phyloP scores from a whole-genome alignment of 177 flowering plant genomes.

The Vitis hybrid region DNA sequence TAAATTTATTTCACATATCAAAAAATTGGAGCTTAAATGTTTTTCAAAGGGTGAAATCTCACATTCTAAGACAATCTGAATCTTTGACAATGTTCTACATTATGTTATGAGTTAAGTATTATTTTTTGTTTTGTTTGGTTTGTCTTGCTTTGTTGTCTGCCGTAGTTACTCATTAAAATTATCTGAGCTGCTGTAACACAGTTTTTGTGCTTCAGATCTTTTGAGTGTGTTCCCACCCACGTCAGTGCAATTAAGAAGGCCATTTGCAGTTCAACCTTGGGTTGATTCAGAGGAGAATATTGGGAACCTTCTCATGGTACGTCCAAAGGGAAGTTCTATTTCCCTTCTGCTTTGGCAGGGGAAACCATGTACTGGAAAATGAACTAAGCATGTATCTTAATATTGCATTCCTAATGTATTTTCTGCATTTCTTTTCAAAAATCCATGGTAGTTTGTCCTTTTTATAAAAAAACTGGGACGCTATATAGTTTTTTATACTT shows the following conservation, averaged over 20 bases:
- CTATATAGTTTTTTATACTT: too few species aligned
- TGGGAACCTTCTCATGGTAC: constrained; percentile 92
- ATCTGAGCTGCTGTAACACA: neutral
- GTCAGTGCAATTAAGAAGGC: constrained; percentile 65
- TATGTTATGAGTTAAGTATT: neutral
- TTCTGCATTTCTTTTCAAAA: too few species aligned
- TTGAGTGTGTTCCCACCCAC: constrained; percentile 66
- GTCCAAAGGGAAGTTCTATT: neutral
- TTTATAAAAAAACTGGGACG: too few species aligned
- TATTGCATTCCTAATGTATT: too few species aligned
- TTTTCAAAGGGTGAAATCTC: too few species aligned
- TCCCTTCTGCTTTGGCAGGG: neutral
- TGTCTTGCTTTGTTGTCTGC: neutral
- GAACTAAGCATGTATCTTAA: too few species aligned
- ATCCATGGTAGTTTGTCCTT: too few species aligned
- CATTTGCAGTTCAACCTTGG: constrained; percentile 82
- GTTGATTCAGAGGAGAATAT: constrained; percentile 72
- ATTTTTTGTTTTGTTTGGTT: neutral
- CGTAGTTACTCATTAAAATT: neutral
- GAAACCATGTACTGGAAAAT: too few species aligned
- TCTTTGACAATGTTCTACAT: too few species aligned
- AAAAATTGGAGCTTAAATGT: too few species aligned
- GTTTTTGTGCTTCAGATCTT: constrained; percentile 32
- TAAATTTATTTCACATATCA: too few species aligned
- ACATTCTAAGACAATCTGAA: too few species aligned